Percentiles rank a stretch among this genome's conserved stretches.
phyloP scores from a whole-genome alignment of 2,329 filamentous ascomycete genomes.

The Aspergillus pseudonomiae region DNA sequence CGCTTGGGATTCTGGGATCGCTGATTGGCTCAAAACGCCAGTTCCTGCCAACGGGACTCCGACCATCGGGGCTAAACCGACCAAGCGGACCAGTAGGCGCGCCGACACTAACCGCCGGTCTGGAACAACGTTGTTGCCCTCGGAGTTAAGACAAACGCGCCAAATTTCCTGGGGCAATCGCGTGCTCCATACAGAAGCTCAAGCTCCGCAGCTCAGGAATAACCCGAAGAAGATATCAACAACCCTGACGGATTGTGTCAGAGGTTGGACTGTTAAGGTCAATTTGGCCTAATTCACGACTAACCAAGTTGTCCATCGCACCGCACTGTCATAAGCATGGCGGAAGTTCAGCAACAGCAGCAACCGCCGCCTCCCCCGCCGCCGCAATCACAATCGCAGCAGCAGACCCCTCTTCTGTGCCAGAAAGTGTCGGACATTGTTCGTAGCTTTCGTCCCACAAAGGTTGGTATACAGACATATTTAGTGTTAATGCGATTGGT shows the following conservation, averaged over 20 bases:
- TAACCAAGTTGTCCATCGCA: constrained; percentile 11
- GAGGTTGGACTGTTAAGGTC: neutral
- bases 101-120: constrained; percentile 21
- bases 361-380: constrained; percentile 24
- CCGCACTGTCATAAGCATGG: constrained; percentile 24
- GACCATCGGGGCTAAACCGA: constrained; percentile 19
- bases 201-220: constrained; percentile 1
- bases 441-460: constrained; percentile 74
- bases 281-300: neutral
- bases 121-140: constrained; percentile 21
- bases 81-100: neutral
- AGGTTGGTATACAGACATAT: constrained; percentile 55
- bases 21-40: constrained; percentile 1
- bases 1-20: constrained; percentile 5
- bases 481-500: neutral
- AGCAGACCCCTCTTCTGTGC: constrained; percentile 40
- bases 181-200: neutral
- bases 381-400: constrained; percentile 26
- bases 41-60: constrained; percentile 13
- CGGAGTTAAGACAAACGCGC: constrained; percentile 19
- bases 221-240: neutral
- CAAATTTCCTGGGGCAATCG: constrained; percentile 17
- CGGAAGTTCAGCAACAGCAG: constrained; percentile 32
- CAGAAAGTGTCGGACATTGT: constrained; percentile 79
- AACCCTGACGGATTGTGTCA: neutral